Base-by-base conservation (phyloP, 192 early-diverging fungal species). In the Thoreauomyces humboldtii region DNA sequence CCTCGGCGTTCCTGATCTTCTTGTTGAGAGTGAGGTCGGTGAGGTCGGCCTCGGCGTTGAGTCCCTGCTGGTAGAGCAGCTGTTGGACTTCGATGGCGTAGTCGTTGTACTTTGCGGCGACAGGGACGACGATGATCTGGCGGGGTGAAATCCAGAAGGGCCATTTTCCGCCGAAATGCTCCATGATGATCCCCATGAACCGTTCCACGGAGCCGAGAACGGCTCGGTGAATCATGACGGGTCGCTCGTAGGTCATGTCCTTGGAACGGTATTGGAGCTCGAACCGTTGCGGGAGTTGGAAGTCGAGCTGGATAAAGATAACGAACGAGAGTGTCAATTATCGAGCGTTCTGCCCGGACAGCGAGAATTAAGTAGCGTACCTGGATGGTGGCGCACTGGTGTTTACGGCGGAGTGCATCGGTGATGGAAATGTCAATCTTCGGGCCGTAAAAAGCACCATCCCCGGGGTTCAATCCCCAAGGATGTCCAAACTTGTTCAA, bases 381-480 rank as follows among this genome's bases (percentile, higher is more conserved):
- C n/a, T n/a, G n/a, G 62, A 98, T 89, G 21, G 96, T 99, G 34
- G 96, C 96, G 73, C 96, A 99, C 78, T 98, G 96, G 70, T 89
- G 89, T 35, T 81, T 84, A 37, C 96, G 91, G 65, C 86, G 81
- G 54, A 98, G 83, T 12, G 95, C 95, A 75, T 98, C 96, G 12
- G 87, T 80, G 70, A 98, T 91, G 35, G 86, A 87, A 74, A 99
- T 98, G 78, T 99, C 96, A 71, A 99, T 92, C 88, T 99, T 99
- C 72, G 96, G 96, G n/a, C 96, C 96, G 74, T 99, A 99, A 86
- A 99, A 99, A 22, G 96, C 96, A 41, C 96, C 96, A 77, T 99
- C 96, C 61, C 92, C 92, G 7, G 87, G 89, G 74, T 98, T 92
- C 47, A 98, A 47, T 67, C 86, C 85, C 96, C 96, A 99, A 24